phyloP scores from a whole-genome alignment of 805 yeast species.

The Ogataea nitratoaversa region DNA sequence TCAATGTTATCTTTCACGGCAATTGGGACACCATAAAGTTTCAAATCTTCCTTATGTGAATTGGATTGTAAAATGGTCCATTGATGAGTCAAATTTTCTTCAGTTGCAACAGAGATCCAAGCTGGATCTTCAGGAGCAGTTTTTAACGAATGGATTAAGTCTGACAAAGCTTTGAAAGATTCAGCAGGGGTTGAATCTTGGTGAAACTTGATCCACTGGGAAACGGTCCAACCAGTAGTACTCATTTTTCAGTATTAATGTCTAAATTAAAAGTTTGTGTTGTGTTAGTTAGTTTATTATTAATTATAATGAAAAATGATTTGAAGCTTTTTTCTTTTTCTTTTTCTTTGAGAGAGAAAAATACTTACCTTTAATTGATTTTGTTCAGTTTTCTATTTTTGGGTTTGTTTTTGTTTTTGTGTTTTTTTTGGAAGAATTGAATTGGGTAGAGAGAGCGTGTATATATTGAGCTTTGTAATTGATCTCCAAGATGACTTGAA shows the following conservation, averaged over 20 bases:
- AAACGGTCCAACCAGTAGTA: constrained; percentile 71
- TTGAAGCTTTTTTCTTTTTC: too few species aligned
- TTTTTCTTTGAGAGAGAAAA: too few species aligned
- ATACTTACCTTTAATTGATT: too few species aligned
- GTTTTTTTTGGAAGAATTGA: too few species aligned
- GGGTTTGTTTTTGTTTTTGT: too few species aligned
- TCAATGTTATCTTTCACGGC: constrained; percentile 96
- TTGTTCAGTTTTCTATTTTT: too few species aligned
- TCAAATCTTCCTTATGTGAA: constrained; percentile 48
- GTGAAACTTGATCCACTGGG: constrained; percentile 76
- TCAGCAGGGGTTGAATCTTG: constrained; percentile 53
- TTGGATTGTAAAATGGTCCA: constrained; percentile 71
- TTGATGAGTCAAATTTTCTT: constrained; percentile 64
- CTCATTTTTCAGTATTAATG: constrained; percentile 4
- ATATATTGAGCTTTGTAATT: too few species aligned
- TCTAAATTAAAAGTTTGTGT: not conserved
- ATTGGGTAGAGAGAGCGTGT: too few species aligned
- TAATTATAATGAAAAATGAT: too few species aligned
- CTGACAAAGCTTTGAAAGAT: constrained; percentile 47
- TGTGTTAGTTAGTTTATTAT: not conserved
- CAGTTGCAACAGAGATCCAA: constrained; percentile 79
- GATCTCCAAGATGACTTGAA: too few species aligned
- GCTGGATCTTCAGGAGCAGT: constrained; percentile 66
- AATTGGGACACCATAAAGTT: constrained; percentile 89
- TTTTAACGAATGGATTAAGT: constrained; percentile 44